phyloP scores from a whole-genome alignment of 2,329 filamentous ascomycete species.

The Dryadomyces quercus-mongolicae region DNA sequence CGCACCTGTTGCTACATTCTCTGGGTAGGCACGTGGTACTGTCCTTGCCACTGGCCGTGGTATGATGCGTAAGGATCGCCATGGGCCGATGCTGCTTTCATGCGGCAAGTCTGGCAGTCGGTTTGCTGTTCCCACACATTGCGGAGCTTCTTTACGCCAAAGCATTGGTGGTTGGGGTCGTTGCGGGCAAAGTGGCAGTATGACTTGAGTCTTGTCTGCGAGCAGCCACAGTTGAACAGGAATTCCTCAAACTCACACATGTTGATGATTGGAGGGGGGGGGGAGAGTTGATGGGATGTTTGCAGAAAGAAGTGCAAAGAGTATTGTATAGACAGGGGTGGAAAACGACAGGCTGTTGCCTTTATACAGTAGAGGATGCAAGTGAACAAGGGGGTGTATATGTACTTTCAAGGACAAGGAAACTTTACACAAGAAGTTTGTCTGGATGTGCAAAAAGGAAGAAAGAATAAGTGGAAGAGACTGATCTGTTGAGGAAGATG shows the following conservation, averaged over 20 bases:
- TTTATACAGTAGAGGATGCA: too few relatives aligned
- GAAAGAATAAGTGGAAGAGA: neutral
- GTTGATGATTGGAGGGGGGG: conserved; percentile 10
- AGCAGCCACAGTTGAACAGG: conserved; percentile 53
- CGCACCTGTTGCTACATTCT: neutral
- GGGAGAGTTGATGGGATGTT: too few relatives aligned
- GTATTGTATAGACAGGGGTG: neutral
- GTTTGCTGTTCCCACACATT: conserved; percentile 45
- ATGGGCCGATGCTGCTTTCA: neutral
- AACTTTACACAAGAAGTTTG: neutral
- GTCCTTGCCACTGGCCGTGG: neutral
- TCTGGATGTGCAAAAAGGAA: too few relatives aligned
- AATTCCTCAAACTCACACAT: conserved; percentile 67
- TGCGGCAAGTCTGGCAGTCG: conserved; percentile 28
- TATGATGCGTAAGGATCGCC: neutral
- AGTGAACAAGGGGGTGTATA: too few relatives aligned
- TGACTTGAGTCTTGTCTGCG: conserved; percentile 44
- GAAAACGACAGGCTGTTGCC: too few relatives aligned
- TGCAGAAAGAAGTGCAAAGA: too few relatives aligned
- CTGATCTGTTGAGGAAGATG: too few relatives aligned
- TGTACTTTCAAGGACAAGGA: too few relatives aligned
- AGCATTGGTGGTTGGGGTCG: conserved; percentile 57
- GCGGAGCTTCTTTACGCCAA: conserved; percentile 52
- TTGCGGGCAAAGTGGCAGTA: conserved; percentile 68
- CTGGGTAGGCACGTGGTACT: neutral